phyloP scores from a whole-genome alignment of 2,329 filamentous ascomycete genomes.

The Fusarium devonianum region DNA sequence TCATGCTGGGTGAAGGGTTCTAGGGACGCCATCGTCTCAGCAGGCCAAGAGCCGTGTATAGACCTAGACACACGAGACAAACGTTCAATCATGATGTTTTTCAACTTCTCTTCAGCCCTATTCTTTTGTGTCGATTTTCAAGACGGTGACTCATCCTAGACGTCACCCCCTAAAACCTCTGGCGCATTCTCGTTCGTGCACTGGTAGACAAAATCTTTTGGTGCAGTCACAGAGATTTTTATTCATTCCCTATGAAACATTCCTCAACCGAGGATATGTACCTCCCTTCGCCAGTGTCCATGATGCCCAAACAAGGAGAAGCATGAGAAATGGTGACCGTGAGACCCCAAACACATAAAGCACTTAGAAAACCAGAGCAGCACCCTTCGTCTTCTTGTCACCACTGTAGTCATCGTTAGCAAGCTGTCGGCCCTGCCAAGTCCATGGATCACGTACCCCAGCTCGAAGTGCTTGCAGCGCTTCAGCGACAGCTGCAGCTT shows the following conservation, averaged over 20 bases:
- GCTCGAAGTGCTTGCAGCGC: conserved; percentile 99
- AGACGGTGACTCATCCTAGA: not conserved
- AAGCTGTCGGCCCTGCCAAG: conserved; percentile 15
- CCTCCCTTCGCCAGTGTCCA: conserved; percentile 59
- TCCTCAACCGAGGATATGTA: conserved; percentile 54
- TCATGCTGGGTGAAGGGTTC: conserved; percentile 69
- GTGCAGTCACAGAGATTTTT: conserved; percentile 44
- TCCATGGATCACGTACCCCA: conserved; percentile 74
- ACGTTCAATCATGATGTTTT: not conserved
- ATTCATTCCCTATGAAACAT: conserved; percentile 56
- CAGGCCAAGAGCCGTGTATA: too few relatives aligned
- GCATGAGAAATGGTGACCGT: conserved; percentile 51
- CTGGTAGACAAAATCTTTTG: conserved; percentile 20
- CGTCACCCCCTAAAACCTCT: not conserved
- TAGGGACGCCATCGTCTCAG: conserved; percentile 41
- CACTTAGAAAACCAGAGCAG: conserved; percentile 98
- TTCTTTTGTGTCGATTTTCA: too few relatives aligned
- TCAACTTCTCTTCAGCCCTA: conserved; percentile 19
- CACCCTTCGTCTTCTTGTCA: conserved; percentile 99
- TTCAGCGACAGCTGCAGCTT: conserved; percentile 98
- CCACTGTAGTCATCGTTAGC: conserved; percentile 71
- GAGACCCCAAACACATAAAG: conserved; percentile 53
- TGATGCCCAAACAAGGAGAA: conserved; percentile 56
- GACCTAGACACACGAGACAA: conserved; percentile 11
- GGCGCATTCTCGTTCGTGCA: conserved; percentile 3